Base-by-base conservation (phyloP, 2,329 filamentous ascomycete species). In the Colletotrichum sp. region DNA sequence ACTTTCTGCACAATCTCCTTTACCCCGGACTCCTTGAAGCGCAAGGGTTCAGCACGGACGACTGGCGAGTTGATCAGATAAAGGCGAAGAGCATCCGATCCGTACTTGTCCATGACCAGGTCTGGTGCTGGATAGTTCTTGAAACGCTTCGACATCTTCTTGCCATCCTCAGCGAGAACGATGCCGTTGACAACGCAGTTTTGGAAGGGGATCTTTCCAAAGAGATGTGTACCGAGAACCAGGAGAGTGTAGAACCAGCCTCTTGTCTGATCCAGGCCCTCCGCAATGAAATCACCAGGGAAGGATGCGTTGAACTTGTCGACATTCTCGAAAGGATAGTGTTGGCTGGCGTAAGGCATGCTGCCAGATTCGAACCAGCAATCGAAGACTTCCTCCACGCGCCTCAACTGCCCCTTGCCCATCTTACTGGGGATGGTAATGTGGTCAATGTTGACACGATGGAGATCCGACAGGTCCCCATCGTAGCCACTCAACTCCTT, bases 101-200 rank as follows among this genome's bases (percentile, higher is more conserved):
- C 96, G 83, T 98, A 98, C 81, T 94, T 94, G 74, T 94, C 87
- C 90, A 98, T 97, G 79, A 98, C 92, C 67, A 95, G 87, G 72
- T 88, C 88, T 13, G 96, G 96, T 81, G 98, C 96, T 0, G 96
- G 96, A 84, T 98, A 98, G 85, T 98, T 98, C 88, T 98, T 97
- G 74, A 98, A 89, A 70, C 96, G 92, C 86, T 98, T 98, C 8
- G 96, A 98, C 96, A 98, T 98, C 89, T 98, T 98, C 89, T 98
- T 98, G 71, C 96, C 96, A 81, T 98, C 95, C 83, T 98, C 96
- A 1, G 96, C 96, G 55, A 98, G 90, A 6, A 98, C 96, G 77
- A 98, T 97, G 66, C 96, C 96, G 82, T 98, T 98, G 77, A 98
- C 96, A n/a, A 98, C 95, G 80, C 95, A 97, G 83, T 98, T 98